A percentile compares a stretch with the other conserved stretches of the same genome.
Conservation (phyloP, 352 stramenopile species). For the Globisporangium uncinulatum region DNA sequence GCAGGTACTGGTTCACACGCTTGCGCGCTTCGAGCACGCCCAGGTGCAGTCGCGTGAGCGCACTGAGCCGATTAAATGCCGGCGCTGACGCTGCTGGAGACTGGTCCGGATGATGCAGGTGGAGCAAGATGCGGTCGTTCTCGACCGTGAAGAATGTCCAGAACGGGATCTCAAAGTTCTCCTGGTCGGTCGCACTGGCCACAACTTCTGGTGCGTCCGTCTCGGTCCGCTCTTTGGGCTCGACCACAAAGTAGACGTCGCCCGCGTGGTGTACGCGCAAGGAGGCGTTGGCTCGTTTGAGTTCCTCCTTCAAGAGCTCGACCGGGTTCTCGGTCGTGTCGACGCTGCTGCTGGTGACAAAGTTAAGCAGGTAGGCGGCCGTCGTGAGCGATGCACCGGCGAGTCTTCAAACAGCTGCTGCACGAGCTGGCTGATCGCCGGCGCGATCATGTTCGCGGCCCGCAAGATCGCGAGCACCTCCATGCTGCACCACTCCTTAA, state of each 20-base stretch:
- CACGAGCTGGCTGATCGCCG: constrained; percentile 54
- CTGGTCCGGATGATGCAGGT: constrained; percentile 51
- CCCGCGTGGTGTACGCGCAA: constrained; percentile 51
- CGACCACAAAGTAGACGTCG: constrained; percentile 67
- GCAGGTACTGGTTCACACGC: constrained; percentile 79
- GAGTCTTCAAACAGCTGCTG: constrained; percentile 73
- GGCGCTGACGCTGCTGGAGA: constrained; percentile 11
- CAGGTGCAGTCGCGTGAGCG: constrained; percentile 72
- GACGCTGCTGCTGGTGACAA: constrained; percentile 55
- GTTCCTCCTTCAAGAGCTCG: constrained; percentile 59
- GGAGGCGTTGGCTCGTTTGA: constrained; percentile 31
- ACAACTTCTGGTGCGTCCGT: neutral
- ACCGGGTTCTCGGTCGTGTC: constrained; percentile 51
- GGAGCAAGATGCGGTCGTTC: constrained; percentile 40
- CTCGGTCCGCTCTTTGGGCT: constrained; percentile 7
- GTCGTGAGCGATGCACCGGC: constrained; percentile 47
- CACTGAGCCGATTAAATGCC: constrained; percentile 43
- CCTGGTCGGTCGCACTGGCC: neutral
- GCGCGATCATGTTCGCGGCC: constrained; percentile 56
- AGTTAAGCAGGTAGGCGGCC: constrained; percentile 64
- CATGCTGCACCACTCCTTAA: constrained; percentile 82
- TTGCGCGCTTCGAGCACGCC: constrained; percentile 62
- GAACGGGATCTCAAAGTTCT: constrained; percentile 54
- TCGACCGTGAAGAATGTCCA: constrained; percentile 77
- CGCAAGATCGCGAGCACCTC: constrained; percentile 79